These are phyloP conservation scores for Podaxis sp. DNA, from an alignment of 768 basidiomycete genomes.

Conservation along the genomic window DNA sequence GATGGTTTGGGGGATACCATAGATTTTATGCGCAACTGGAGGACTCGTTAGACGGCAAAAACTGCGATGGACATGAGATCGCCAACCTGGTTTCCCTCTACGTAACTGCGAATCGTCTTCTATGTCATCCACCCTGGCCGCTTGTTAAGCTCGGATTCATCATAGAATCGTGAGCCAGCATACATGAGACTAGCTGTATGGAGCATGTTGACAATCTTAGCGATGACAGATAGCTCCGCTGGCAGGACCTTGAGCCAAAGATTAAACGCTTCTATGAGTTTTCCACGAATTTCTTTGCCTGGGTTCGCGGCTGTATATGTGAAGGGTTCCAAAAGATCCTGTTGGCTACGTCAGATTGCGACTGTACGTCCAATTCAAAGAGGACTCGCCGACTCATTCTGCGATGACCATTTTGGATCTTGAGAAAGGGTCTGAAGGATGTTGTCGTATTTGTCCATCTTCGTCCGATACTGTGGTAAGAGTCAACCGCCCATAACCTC, in stretches of 20 bases:
- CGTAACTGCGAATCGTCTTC: slow-evolving; percentile 89
- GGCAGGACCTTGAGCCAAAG: slow-evolving; percentile 82
- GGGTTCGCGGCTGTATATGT: slow-evolving; percentile 80
- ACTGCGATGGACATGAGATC: not conserved
- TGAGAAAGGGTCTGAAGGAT: slow-evolving; percentile 33
- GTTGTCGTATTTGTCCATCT: slow-evolving; percentile 40
- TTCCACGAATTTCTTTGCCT: slow-evolving; percentile 89
- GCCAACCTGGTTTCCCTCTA: slow-evolving; percentile 76
- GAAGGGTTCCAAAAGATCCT: slow-evolving; percentile 69
- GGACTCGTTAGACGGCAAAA: not conserved
- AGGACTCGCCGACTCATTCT: slow-evolving; percentile 33
- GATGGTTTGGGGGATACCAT: slow-evolving; percentile 94
- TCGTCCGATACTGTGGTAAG: not conserved
- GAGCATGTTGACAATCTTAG: slow-evolving; percentile 86
- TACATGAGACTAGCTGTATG: slow-evolving; percentile 93
- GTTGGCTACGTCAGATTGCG: not conserved
- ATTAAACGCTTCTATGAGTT: slow-evolving; percentile 93
- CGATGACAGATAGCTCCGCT: slow-evolving; percentile 70
- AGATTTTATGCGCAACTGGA: slow-evolving; percentile 91
- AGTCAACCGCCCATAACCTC: no score
- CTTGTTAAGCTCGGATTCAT: not conserved
- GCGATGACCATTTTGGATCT: slow-evolving; percentile 34
- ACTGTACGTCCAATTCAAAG: not conserved
- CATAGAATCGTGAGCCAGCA: slow-evolving; percentile 21
- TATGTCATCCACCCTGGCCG: slow-evolving; percentile 84